Evolutionary conservation across 768 basidiomycete species (phyloP).

Genomic region (Boletus insuetus): DNA sequence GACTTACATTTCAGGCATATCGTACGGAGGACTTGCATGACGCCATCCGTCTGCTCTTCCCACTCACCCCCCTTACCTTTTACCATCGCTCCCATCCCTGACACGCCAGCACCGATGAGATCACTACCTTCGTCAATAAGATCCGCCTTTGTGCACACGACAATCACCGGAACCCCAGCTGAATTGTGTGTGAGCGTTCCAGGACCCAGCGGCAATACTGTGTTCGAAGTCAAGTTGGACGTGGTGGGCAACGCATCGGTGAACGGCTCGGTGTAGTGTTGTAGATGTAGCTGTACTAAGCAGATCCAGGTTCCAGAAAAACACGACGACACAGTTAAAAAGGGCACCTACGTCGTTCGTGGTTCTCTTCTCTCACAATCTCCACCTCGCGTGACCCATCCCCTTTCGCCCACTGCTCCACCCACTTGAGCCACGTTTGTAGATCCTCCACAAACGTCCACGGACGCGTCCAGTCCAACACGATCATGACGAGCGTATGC

Average conservation of each 20-base stretch:
- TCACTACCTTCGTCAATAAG: constrained; percentile 82
- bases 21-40: constrained; percentile 93
- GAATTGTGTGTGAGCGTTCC: constrained; percentile 87
- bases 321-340: background rate
- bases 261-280: constrained; percentile 86
- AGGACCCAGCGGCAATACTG: constrained; percentile 77
- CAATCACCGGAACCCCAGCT: constrained; percentile 82
- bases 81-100: constrained; percentile 87
- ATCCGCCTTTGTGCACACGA: constrained; percentile 92
- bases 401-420: constrained; percentile 76
- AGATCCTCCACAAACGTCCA: constrained; percentile 89
- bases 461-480: constrained; percentile 93
- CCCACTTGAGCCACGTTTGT: constrained; percentile 80
- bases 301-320: background rate
- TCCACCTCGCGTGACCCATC: constrained; percentile 68
- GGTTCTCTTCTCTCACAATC: constrained; percentile 74
- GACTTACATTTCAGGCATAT: constrained; percentile 88
- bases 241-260: constrained; percentile 60
- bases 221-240: constrained; percentile 57
- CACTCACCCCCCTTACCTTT: constrained; percentile 89
- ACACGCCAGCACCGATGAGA: constrained; percentile 61
- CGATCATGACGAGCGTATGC: constrained; percentile 78
- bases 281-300: constrained; percentile 82
- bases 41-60: constrained; percentile 93
- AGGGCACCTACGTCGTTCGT: constrained; percentile 68